Conservation (phyloP, 225 moss, liverwort and hornwort species). For the Straminergon stramineum region DNA sequence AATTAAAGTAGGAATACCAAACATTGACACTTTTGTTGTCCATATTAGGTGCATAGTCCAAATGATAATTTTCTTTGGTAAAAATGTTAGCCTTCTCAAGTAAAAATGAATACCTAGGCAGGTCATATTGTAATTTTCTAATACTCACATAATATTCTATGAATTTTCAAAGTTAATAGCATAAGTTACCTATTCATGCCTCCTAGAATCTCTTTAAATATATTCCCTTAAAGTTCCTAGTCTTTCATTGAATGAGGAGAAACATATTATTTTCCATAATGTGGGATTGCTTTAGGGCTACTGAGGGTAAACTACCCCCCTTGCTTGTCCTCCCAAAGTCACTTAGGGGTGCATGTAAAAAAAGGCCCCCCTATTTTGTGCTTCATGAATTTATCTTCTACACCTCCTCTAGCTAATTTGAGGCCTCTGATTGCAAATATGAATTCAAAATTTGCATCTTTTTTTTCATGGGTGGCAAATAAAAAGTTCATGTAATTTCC, state of each 20-base stretch:
- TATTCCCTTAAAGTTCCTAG: not conserved
- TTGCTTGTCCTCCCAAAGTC: too few relatives aligned
- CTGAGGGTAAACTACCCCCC: too few relatives aligned
- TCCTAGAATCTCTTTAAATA: not conserved
- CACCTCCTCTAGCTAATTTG: too few relatives aligned
- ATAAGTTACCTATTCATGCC: not conserved
- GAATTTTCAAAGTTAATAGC: not conserved
- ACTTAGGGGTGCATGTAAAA: too few relatives aligned
- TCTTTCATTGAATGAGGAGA: not conserved
- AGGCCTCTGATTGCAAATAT: too few relatives aligned
- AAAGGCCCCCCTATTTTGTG: too few relatives aligned
- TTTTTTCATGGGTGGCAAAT: too few relatives aligned
- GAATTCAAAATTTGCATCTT: too few relatives aligned
- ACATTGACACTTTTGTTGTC: not conserved
- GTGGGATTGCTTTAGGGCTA: not conserved
- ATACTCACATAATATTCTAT: not conserved
- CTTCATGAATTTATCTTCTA: too few relatives aligned
- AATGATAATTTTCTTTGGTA: not conserved
- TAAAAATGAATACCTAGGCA: too few relatives aligned
- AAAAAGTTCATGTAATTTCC: too few relatives aligned
- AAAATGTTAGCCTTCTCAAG: not conserved
- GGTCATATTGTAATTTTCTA: not conserved
- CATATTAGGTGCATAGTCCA: rapidly evolving
- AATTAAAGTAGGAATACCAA: too few relatives aligned
- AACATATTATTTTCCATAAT: not conserved